Evolutionary conservation across 139 green algal species (phyloP), one percentile per base, ranked within the genome.

Genomic region (Ulvella scutata): DNA sequence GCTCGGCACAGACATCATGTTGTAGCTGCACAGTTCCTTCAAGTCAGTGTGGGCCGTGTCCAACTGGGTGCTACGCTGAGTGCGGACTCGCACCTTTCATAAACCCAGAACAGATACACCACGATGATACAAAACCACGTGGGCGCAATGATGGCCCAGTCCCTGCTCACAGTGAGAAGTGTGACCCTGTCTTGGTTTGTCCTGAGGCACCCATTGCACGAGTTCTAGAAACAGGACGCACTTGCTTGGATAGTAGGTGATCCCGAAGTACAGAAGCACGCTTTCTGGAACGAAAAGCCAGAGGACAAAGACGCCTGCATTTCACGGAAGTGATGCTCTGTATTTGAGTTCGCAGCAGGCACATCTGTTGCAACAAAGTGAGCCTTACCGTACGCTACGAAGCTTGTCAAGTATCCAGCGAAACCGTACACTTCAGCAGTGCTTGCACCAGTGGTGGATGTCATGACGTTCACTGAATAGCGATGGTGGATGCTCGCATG

Each of bases 1-100:
- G 17, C 51, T 67, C n/a, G 51, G 51, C 17, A 67, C 51, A 26
- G 51, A 67, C 51, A 67, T 67, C 51, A 67, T 67, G 51, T 67
- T 67, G 20, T 67, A 67, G 51, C 51, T 67, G 51, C 51, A 29
- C n/a, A n/a, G n/a, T n/a, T n/a, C n/a, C n/a, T n/a, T n/a, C n/a
- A n/a, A n/a, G n/a, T n/a, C n/a, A n/a, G n/a, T n/a, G n/a, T n/a
- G n/a, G n/a, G n/a, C n/a, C n/a, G n/a, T n/a, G n/a, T n/a, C n/a
- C n/a, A n/a, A n/a, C n/a, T n/a, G n/a, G n/a, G n/a, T n/a, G 40
- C 21, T 17, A 59, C 40, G 21, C 17, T 59, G 40, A 26, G 17
- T 59, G 40, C 17, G 17, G 40, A 17, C 17, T 17, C 40, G 2
- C 20, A 67, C 51, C 51, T 67, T 1, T 67, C 51, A 23, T 67